These are phyloP conservation scores for Dryadomyces sulphureus DNA, from an alignment of 2,329 filamentous ascomycete species.

Conservation along the genomic window DNA sequence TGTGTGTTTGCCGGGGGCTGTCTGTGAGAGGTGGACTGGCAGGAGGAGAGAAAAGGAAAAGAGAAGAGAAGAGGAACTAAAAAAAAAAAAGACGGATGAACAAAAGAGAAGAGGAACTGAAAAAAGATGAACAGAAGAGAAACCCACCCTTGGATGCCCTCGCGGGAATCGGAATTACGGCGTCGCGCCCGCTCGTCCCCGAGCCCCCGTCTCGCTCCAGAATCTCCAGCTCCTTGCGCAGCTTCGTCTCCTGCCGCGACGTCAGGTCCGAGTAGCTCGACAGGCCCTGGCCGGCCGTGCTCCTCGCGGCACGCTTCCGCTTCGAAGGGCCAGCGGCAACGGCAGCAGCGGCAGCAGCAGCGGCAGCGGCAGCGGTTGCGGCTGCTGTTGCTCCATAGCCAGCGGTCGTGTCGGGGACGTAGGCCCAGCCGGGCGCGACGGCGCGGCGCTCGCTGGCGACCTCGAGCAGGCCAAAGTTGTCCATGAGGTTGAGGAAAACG, in stretches of 20 bases:
- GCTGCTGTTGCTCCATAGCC: conserved; percentile 41
- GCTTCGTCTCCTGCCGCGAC: conserved; percentile 69
- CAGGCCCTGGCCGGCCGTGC: conserved; percentile 22
- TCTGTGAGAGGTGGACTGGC: too few species aligned
- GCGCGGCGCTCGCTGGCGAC: conserved; percentile 56
- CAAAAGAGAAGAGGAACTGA: background rate
- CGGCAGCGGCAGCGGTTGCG: conserved; percentile 39
- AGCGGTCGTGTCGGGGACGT: conserved; percentile 58
- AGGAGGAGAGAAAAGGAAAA: background rate
- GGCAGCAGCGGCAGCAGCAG: conserved; percentile 31
- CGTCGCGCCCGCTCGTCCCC: conserved; percentile 32
- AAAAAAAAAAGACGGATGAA: background rate
- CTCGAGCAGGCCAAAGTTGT: conserved; percentile 68
- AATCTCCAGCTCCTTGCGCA: conserved; percentile 66
- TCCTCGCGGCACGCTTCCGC: conserved; percentile 54
- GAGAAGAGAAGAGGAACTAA: too few species aligned
- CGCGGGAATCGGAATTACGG: conserved; percentile 52
- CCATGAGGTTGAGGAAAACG: conserved; percentile 27
- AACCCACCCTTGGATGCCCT: conserved; percentile 25
- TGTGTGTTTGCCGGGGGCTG: conserved; percentile 44
- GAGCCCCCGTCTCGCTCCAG: conserved; percentile 64
- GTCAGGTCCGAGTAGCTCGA: conserved; percentile 40
- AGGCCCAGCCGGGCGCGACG: conserved; percentile 77
- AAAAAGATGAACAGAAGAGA: background rate
- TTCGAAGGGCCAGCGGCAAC: conserved; percentile 5